phyloP scores from a whole-genome alignment of 208 protist species.

The Phytomonas francai region DNA sequence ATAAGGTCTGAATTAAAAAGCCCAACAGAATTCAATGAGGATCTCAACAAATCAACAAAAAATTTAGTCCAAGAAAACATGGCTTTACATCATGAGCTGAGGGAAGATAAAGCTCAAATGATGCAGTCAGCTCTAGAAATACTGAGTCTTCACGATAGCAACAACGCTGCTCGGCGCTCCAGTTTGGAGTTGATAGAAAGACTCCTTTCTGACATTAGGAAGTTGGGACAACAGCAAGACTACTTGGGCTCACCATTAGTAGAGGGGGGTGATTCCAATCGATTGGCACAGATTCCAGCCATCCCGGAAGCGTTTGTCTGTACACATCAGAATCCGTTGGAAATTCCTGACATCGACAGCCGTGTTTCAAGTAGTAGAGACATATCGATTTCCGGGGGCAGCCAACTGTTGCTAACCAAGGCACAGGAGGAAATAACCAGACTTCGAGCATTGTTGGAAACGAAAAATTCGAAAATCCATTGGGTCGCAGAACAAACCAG shows the following conservation, averaged over 20 bases:
- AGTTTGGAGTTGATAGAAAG: constrained; percentile 10
- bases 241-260: neutral
- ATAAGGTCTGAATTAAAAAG: neutral
- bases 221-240: constrained; percentile 9
- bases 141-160: constrained; percentile 18
- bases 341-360: neutral
- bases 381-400: neutral
- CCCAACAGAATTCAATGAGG: neutral
- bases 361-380: neutral
- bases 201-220: constrained; percentile 19
- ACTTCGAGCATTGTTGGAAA: neutral
- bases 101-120: constrained; percentile 20
- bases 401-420: neutral
- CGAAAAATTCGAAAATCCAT: neutral
- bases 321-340: neutral
- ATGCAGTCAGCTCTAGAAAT: constrained; percentile 27
- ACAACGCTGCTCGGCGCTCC: constrained; percentile 5
- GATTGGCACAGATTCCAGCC: neutral
- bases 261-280: neutral
- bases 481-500: neutral
- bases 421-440: neutral
- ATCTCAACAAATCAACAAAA: neutral
- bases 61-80: constrained; percentile 9
- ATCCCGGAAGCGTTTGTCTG: neutral
- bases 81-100: constrained; percentile 13